These are phyloP conservation scores for Mrakiaceae sp. DNA, from an alignment of 1,284 basidiomycete genomes.

Conservation along the genomic window DNA sequence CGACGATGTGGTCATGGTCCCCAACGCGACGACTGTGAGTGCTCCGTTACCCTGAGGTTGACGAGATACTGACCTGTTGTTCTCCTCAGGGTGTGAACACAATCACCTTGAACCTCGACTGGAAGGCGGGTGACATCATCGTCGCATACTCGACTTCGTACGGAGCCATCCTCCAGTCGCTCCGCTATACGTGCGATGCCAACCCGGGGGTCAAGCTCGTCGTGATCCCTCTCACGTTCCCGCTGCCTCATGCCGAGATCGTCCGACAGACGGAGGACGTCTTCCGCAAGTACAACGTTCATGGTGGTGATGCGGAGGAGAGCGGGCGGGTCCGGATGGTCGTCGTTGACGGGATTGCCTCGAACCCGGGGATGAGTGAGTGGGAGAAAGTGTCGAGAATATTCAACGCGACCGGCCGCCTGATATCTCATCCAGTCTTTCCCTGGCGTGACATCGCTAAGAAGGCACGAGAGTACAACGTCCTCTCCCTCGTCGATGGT, in stretches of 20 bases:
- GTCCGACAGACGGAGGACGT: slow-evolving; percentile 44
- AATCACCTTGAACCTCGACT: slow-evolving; percentile 51
- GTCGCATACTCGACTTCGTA: slow-evolving; percentile 58
- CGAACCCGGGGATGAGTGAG: slow-evolving; percentile 26
- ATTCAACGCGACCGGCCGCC: no score
- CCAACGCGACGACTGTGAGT: slow-evolving; percentile 3
- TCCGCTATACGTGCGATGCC: slow-evolving; percentile 50
- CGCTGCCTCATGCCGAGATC: slow-evolving; percentile 51
- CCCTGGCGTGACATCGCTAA: slow-evolving; percentile 70
- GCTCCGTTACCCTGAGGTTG: neutral
- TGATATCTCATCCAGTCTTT: slow-evolving; percentile 41
- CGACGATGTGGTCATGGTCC: slow-evolving; percentile 55
- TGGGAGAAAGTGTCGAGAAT: neutral
- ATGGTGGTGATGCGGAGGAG: neutral
- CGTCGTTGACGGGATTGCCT: slow-evolving; percentile 61
- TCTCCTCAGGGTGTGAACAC: slow-evolving; percentile 50
- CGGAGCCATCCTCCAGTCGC: slow-evolving; percentile 45
- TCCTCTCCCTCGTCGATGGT: slow-evolving; percentile 63
- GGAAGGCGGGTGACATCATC: slow-evolving; percentile 44
- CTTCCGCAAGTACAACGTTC: slow-evolving; percentile 20
- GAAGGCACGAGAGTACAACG: slow-evolving; percentile 55
- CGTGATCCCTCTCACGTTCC: slow-evolving; percentile 48
- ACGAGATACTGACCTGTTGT: neutral
- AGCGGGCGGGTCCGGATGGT: slow-evolving; percentile 44
- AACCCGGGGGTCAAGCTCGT: slow-evolving; percentile 44